Percentiles rank a stretch among this genome's conserved stretches.
phyloP scores from a whole-genome alignment of 495 filamentous ascomycete genomes.

The Trichoderma gamsii region DNA sequence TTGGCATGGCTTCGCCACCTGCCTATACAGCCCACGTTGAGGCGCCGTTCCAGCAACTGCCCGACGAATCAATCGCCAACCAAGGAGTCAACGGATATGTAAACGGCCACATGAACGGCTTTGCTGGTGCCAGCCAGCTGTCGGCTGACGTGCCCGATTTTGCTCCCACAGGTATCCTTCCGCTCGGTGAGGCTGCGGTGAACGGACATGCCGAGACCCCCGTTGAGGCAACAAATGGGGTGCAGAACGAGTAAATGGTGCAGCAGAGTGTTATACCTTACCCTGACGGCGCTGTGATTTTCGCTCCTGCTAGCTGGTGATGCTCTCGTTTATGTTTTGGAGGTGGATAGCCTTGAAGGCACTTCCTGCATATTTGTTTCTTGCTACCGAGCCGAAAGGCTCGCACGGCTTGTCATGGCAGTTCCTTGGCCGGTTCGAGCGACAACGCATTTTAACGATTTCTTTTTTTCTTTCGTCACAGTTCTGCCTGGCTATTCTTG shows the following conservation, averaged over 20 bases:
- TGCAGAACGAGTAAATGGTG: constrained; percentile 14
- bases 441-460: constrained; percentile 14
- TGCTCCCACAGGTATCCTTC: constrained; percentile 43
- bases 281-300: not conserved
- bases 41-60: not conserved
- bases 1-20: constrained; percentile 24
- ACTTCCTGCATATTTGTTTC: constrained; percentile 18
- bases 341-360: not conserved
- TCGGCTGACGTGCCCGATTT: constrained; percentile 75
- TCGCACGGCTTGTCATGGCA: not conserved
- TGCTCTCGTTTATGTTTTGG: not conserved
- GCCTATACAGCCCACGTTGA: constrained; percentile 6
- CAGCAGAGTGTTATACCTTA: not conserved
- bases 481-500: constrained; percentile 14
- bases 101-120: constrained; percentile 39
- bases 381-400: constrained; percentile 23
- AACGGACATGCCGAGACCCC: constrained; percentile 40
- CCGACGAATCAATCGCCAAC: not conserved
- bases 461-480: constrained; percentile 16
- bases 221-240: constrained; percentile 28
- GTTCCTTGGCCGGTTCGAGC: not conserved
- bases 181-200: not conserved
- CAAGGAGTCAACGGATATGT: constrained; percentile 29
- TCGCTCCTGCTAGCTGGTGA: not conserved
- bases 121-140: constrained; percentile 50